phyloP scores from a whole-genome alignment of 371 early-diverging fungal species.

The Mortierella sp. region DNA sequence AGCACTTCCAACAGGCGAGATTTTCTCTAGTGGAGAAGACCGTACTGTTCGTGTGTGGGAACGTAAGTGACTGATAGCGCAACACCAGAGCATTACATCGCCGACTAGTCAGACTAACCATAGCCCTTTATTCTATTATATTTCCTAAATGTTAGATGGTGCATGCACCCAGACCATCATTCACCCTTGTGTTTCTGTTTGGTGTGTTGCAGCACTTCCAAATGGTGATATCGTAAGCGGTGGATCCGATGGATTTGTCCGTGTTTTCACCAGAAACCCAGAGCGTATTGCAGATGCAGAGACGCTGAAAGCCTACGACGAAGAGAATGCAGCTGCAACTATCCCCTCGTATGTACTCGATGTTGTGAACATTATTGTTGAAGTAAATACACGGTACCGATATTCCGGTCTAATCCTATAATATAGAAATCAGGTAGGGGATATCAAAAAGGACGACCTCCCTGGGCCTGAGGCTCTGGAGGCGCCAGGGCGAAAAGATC shows the following conservation, averaged over 20 bases:
- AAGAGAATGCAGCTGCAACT: conserved; percentile 76
- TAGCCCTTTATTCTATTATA: background rate
- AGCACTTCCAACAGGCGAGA: conserved; percentile 79
- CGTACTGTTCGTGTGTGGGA: conserved; percentile 91
- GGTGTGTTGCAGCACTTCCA: conserved; percentile 84
- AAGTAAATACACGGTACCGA: background rate
- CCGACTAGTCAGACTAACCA: background rate
- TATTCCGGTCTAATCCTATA: background rate
- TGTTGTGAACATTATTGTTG: background rate
- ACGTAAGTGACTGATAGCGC: conserved; percentile 58
- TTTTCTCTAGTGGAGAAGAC: conserved; percentile 95
- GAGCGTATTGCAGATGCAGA: conserved; percentile 76
- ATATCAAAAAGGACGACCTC: conserved; percentile 86
- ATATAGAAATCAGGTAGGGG: conserved; percentile 85
- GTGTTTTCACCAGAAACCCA: conserved; percentile 80
- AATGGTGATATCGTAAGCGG: conserved; percentile 93
- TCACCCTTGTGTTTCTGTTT: conserved; percentile 93
- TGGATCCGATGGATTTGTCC: conserved; percentile 85
- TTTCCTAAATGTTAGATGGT: conserved; percentile 58
- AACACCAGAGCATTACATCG: background rate
- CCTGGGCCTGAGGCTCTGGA: conserved; percentile 83
- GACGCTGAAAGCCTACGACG: conserved; percentile 74
- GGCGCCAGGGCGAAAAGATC: conserved; percentile 80
- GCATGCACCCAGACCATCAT: conserved; percentile 84
- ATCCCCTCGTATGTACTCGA: conserved; percentile 79